phyloP scores from a whole-genome alignment of 352 stramenopile genomes.

The Paralagenidium karlingii region DNA sequence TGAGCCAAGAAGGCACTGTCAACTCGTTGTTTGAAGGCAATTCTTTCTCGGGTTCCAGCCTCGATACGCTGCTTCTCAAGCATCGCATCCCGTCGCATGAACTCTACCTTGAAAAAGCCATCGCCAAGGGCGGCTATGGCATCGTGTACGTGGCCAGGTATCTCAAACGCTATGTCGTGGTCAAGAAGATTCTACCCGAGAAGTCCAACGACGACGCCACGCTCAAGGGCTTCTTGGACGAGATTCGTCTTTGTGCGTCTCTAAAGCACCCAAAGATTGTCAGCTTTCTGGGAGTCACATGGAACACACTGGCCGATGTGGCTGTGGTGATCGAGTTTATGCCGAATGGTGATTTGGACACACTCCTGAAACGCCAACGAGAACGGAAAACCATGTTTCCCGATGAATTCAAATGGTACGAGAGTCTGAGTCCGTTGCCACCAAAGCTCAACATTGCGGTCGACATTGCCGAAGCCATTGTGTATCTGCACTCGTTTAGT shows the following conservation, averaged over 20 bases:
- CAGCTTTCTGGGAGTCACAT: conserved; percentile 4
- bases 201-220: conserved; percentile 55
- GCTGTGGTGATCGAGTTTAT: conserved; percentile 8
- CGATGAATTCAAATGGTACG: conserved; percentile 57
- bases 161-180: conserved; percentile 38
- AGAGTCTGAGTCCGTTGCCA: conserved; percentile 20
- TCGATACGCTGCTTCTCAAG: conserved; percentile 51
- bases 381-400: conserved; percentile 19
- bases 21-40: too few relatives aligned
- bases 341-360: conserved; percentile 5
- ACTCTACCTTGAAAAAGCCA: conserved; percentile 37
- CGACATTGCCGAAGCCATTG: conserved; percentile 3
- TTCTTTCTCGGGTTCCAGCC: too few relatives aligned
- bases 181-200: conserved; percentile 79
- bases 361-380: too few relatives aligned
- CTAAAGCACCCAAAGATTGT: conserved; percentile 6
- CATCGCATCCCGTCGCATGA: conserved; percentile 61
- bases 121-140: conserved; percentile 67
- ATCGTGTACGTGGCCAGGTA: conserved; percentile 58
- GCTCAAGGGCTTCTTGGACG: conserved; percentile 2
- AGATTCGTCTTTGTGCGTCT: conserved; percentile 4
- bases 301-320: conserved; percentile 4
- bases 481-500: conserved; percentile 5
- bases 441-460: conserved; percentile 9
- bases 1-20: conserved; percentile 2